Conservation (phyloP, 768 basidiomycete genomes). For the Leccinum pellstonianum region DNA sequence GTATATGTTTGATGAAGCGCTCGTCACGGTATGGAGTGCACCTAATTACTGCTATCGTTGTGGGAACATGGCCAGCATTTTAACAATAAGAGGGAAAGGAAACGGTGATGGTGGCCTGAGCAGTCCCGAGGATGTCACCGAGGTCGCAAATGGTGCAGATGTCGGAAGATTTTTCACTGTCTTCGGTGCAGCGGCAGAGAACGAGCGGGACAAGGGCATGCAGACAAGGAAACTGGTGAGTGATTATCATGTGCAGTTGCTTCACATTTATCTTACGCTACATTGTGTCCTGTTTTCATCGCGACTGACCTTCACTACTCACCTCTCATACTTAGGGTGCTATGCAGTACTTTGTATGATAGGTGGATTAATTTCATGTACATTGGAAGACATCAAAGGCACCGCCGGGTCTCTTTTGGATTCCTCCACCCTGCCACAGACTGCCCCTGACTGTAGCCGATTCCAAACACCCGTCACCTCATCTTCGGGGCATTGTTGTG, state of each 20-base stretch:
- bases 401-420: not conserved
- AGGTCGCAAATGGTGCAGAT: conserved; percentile 15
- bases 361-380: conserved; percentile 8
- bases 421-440: not conserved
- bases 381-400: not conserved
- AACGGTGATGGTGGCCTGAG: conserved; percentile 18
- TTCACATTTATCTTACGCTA: not conserved
- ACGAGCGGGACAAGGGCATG: conserved; percentile 79
- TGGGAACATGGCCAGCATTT: conserved; percentile 89
- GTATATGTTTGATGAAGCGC: conserved; percentile 92
- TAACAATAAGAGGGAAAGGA: conserved; percentile 75
- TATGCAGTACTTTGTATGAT: conserved; percentile 42
- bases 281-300: not conserved
- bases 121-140: conserved; percentile 1
- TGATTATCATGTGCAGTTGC: not conserved
- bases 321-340: conserved; percentile 26
- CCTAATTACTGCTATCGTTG: conserved; percentile 86
- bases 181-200: conserved; percentile 86
- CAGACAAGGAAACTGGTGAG: conserved; percentile 73
- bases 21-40: conserved; percentile 92
- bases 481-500: not conserved
- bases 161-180: conserved; percentile 66
- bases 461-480: not conserved
- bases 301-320: not conserved
- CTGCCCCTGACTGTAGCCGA: not conserved